Base-by-base conservation (phyloP, 495 filamentous ascomycete genomes). In the Glutinoglossum americanum region DNA sequence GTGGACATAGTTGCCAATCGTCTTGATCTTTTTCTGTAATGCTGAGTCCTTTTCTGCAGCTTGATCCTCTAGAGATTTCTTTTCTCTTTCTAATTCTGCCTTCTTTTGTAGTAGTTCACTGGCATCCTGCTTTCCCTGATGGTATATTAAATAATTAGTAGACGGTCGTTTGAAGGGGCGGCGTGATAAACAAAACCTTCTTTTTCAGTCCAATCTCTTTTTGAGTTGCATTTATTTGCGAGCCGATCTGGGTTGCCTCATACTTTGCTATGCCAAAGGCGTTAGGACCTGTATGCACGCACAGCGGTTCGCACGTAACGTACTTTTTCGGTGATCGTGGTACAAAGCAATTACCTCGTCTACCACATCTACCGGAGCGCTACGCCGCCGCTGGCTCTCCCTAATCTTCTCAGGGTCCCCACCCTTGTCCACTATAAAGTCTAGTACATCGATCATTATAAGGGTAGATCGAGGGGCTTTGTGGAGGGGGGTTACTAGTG, bases 1-100 rank as follows among this genome's bases (percentile, higher is more conserved):
- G 70, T 97, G 89, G 26, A 98, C 90, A 66, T 92, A 80, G 67
- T 98, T 98, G 48, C 92, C 92, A 63, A 98, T 83, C 0, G 78
- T 81, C 65, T 83, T 85, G 62, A 90, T 76, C 72, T 90, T 94
- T 61, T 70, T 74, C 62, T 82, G 78, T 55, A 96, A 72, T 55
- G 79, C 71, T 23, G 70, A 65, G 59, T 92, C 84, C 68, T 94
- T 93, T 66, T 83, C 77, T 13, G 72, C 69, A 1, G 87, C 89
- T 41, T 74, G 68, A 49, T 84, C 79, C 63, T 90, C 80, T 25
- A 89, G 74, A 9, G 75, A 76, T 70, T 86, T 86, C 70, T 92
- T 93, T 65, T 82, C 73, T 64, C 84, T 81, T 66, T 89, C 83
- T 26, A 97, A 71, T 0, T 76, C 76, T 32, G 73, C 73, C 68